These are phyloP conservation scores for Apophysomyces ossiformis DNA, from an alignment of 371 early-diverging fungal genomes.

Conservation along the genomic window DNA sequence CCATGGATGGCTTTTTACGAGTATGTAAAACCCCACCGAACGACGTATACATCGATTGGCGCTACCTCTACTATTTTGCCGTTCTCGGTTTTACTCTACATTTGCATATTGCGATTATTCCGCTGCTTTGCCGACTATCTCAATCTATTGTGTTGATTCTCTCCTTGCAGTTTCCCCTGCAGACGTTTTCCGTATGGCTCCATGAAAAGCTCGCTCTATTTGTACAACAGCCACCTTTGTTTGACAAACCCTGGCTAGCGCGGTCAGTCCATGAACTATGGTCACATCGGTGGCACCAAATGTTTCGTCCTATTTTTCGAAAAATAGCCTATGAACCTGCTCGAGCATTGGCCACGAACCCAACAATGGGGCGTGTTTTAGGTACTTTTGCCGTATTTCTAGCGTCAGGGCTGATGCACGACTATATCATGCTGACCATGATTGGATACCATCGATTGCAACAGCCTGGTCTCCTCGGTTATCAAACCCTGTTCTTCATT, in stretches of 20 bases:
- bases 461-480: conserved; percentile 24
- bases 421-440: conserved; percentile 38
- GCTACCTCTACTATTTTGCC: conserved; percentile 21
- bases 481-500: conserved; percentile 36
- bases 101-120: conserved; percentile 29
- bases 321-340: conserved; percentile 31
- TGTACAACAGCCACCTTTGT: conserved; percentile 30
- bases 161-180: background rate
- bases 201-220: conserved; percentile 16
- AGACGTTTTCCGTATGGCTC: conserved; percentile 9
- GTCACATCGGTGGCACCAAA: conserved; percentile 44
- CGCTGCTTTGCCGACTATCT: conserved; percentile 21
- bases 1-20: conserved; percentile 32
- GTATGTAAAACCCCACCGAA: conserved; percentile 30
- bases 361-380: conserved; percentile 19
- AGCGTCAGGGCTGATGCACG: conserved; percentile 43
- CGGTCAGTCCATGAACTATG: conserved; percentile 36
- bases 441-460: conserved; percentile 22
- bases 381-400: conserved; percentile 35
- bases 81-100: conserved; percentile 29
- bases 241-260: conserved; percentile 34
- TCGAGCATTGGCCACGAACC: conserved; percentile 16
- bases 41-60: conserved; percentile 6
- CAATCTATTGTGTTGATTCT: conserved; percentile 7
- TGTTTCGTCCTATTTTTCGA: conserved; percentile 37